Conservation (phyloP, 352 stramenopile genomes). For the Phytophthora citricola region DNA sequence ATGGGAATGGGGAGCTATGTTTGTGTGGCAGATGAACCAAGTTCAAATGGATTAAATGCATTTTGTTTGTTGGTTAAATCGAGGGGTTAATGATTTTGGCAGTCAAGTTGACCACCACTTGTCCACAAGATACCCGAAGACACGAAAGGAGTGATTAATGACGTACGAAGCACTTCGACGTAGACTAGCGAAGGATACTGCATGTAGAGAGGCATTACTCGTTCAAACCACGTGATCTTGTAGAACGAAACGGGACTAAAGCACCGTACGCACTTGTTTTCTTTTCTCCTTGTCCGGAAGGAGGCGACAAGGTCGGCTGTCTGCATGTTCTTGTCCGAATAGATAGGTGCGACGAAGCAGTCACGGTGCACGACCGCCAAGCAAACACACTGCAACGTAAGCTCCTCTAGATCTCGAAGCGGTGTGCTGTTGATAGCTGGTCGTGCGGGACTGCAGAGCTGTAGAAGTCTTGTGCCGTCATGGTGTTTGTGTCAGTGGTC, state of each 20-base stretch:
- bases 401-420: slow-evolving; percentile 62
- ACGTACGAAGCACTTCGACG: slow-evolving; percentile 3
- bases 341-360: slow-evolving; percentile 33
- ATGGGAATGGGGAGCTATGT: slow-evolving; percentile 10
- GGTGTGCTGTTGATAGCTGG: slow-evolving; percentile 48
- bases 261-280: slow-evolving; percentile 27
- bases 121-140: not conserved
- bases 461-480: slow-evolving; percentile 70
- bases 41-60: no score
- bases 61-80: no score
- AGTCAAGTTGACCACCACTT: no score
- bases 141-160: slow-evolving; percentile 9
- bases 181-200: slow-evolving; percentile 15
- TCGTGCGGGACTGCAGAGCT: slow-evolving; percentile 50
- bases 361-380: slow-evolving; percentile 8
- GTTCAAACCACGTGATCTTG: slow-evolving; percentile 13
- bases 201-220: slow-evolving; percentile 19
- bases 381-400: slow-evolving; percentile 19
- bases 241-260: slow-evolving; percentile 20
- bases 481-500: slow-evolving; percentile 34
- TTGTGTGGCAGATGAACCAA: slow-evolving; percentile 2
- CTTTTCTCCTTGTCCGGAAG: slow-evolving; percentile 6
- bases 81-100: no score
- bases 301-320: not conserved
- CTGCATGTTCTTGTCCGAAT: slow-evolving; percentile 37